Evolutionary conservation across 78 protist genomes (phyloP).

Genomic region (Tieghemostelium lacteum): DNA sequence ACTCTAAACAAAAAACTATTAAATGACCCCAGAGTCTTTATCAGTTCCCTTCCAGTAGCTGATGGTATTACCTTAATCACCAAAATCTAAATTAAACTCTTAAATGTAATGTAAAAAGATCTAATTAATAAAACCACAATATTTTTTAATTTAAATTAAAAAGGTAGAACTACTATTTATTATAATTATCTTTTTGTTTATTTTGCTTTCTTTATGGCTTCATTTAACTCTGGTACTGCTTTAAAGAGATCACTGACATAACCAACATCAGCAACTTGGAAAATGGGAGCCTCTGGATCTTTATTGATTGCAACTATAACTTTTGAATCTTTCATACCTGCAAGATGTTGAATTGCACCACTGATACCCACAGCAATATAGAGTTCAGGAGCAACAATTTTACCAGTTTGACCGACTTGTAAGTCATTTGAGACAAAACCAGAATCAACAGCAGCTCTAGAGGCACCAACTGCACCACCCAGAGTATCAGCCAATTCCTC

Average conservation of each 20-base stretch:
- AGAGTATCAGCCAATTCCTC: constrained; percentile 94
- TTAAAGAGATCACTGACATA: constrained; percentile 90
- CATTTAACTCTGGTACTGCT: constrained; percentile 86
- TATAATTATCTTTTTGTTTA: not conserved
- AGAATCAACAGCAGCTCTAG: constrained; percentile 99
- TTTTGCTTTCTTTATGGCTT: constrained; percentile 68
- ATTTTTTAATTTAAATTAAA: too few relatives aligned
- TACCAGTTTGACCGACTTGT: constrained; percentile 98
- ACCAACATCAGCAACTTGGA: constrained; percentile 93
- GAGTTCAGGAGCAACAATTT: constrained; percentile 98
- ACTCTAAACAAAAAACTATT: constrained; percentile 43
- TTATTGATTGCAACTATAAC: constrained; percentile 98
- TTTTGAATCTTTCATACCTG: constrained; percentile 99
- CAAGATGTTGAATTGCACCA: constrained; percentile 98
- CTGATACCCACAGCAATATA: constrained; percentile 98
- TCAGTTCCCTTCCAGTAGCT: constrained; percentile 64
- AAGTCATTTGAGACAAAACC: constrained; percentile 95
- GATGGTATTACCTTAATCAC: constrained; percentile 83
- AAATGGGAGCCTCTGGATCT: constrained; percentile 95
- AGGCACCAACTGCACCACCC: constrained; percentile 97
- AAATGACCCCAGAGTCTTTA: constrained; percentile 63
- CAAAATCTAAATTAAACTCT: constrained; percentile 42
- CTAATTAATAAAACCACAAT: too few relatives aligned
- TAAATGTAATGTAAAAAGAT: too few relatives aligned
- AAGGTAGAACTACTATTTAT: too few relatives aligned